Percentiles rank a stretch among this genome's conserved stretches.
These are phyloP conservation scores for Pelargonium citronellum DNA, from an alignment of 441 rosid species.

Conservation along the genomic window DNA sequence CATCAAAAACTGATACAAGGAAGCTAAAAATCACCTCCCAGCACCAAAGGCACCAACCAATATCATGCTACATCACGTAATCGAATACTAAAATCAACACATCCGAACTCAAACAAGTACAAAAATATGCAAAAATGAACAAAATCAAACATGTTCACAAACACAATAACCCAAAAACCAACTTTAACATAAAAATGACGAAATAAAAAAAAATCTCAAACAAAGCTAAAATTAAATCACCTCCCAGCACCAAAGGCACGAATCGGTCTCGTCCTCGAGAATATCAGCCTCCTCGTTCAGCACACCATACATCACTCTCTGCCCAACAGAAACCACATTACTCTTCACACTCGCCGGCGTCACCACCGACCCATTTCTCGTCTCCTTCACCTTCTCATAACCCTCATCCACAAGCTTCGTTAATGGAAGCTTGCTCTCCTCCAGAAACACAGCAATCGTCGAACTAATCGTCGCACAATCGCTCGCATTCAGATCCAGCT, in stretches of 20 bases:
- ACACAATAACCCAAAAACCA: background rate
- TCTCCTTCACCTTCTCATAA: conserved; percentile 33
- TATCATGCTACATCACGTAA: too few species aligned
- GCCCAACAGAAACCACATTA: conserved; percentile 58
- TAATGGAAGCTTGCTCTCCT: conserved; percentile 60
- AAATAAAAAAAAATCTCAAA: background rate
- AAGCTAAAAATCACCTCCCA: too few species aligned
- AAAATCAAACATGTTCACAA: background rate
- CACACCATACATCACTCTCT: conserved; percentile 65
- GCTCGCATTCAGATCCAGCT: conserved; percentile 15
- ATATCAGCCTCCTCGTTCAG: conserved; percentile 62
- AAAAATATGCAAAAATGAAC: too few species aligned
- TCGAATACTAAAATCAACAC: too few species aligned
- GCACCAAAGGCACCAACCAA: too few species aligned
- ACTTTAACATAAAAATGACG: background rate
- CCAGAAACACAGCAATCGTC: conserved; percentile 54
- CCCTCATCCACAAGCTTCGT: conserved; percentile 54
- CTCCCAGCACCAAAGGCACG: conserved; percentile 98
- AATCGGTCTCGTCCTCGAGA: conserved; percentile 56
- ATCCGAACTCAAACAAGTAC: too few species aligned
- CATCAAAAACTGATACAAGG: too few species aligned
- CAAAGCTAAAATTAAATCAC: conserved; percentile 24
- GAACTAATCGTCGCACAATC: conserved; percentile 37
- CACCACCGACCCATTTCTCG: conserved; percentile 15
- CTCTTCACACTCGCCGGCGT: conserved; percentile 50